phyloP scores from a whole-genome alignment of 2,329 filamentous ascomycete genomes.

The Colletotrichum sp. region DNA sequence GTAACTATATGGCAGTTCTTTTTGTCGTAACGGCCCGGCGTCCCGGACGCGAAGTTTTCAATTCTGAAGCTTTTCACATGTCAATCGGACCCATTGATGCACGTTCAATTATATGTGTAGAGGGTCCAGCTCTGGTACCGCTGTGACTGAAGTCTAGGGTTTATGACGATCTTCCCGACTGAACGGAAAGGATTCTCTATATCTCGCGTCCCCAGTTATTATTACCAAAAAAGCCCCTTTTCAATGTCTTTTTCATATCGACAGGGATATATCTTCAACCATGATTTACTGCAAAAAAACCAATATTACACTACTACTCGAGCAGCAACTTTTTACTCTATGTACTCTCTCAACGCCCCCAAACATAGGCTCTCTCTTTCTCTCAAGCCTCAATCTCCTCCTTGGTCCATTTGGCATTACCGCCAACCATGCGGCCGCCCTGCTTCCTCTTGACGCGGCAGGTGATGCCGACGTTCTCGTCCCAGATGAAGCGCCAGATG shows the following conservation, averaged over 20 bases:
- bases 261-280: not conserved
- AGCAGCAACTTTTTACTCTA: not conserved
- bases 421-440: slow-evolving; percentile 68
- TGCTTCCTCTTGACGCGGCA: slow-evolving; percentile 92
- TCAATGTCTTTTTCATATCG: not conserved
- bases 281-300: not conserved
- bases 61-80: slow-evolving; percentile 22
- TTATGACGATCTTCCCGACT: not conserved
- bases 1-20: slow-evolving; percentile 18
- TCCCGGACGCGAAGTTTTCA: slow-evolving; percentile 20
- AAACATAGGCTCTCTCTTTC: not conserved
- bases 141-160: not conserved
- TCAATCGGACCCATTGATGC: not conserved
- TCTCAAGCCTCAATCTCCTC: slow-evolving; percentile 69
- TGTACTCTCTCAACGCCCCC: not conserved
- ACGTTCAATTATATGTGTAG: not conserved
- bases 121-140: not conserved
- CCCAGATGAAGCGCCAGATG: slow-evolving; percentile 94
- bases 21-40: slow-evolving; percentile 16
- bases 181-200: not conserved
- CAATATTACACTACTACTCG: not conserved
- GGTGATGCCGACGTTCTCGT: slow-evolving; percentile 86
- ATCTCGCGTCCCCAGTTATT: not conserved
- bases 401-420: slow-evolving; percentile 64
- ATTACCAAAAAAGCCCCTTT: not conserved